Evolutionary conservation across 2,329 filamentous ascomycete species (phyloP), one percentile per base, ranked within the genome.

Genomic region (Claviceps purpurea): DNA sequence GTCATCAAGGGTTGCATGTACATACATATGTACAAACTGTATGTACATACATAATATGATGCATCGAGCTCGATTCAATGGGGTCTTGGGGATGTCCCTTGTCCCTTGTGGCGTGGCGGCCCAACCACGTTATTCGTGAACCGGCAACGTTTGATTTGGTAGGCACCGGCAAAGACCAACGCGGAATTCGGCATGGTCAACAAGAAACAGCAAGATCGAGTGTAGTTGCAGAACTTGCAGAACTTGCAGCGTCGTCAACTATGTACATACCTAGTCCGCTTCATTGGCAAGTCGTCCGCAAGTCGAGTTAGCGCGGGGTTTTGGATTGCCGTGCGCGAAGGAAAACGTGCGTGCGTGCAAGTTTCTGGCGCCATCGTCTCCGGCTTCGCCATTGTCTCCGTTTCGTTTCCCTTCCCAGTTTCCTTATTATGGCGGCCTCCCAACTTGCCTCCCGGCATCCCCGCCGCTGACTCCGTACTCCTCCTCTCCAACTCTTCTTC

Each of bases 381-480:
- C 37, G 41, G 51, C 40, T 38, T 52, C 26, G 34, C 37, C 37
- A 37, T 30, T n/a, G 24, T 40, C n/a, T 16, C 11, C 22, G 40
- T 22, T 20, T 44, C 49, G 49, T 38, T 44, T 34, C 30, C 49
- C 49, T 45, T 50, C 49, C 49, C 22, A n/a, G 18, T 51, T 48
- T 43, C 41, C 30, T 52, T 52, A 52, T 52, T 47, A 52, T 52
- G 47, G 40, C 47, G 20, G 30, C 50, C 50, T 49, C 46, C 50
- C 50, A 20, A 45, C 46, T 34, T 34, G 24, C 37, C 26, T 52
- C 26, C 37, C 45, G 34, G 37, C 39, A 16, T 14, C 4, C 4
- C 38, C 41, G 16, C 18, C 41, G 11, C 10, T 34, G 11, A 4
- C 11, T 6, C 18, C 18, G 18, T 18, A 18, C 18, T 18, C 4